Conservation (phyloP, 768 basidiomycete species). For the Collybia sordida region DNA sequence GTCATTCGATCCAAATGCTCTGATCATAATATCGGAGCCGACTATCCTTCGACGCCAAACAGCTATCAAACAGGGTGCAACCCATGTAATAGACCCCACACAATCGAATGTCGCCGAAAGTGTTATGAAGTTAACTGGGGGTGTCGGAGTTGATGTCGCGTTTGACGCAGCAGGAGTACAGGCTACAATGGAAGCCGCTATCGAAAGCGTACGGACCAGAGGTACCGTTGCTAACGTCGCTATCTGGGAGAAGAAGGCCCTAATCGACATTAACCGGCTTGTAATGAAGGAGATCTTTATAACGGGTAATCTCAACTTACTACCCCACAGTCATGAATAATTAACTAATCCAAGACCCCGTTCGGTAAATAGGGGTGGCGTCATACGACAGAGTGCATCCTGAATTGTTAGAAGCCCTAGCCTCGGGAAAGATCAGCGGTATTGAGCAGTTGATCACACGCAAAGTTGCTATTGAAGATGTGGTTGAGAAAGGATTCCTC, state of each 20-base stretch:
- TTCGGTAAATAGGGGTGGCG: conserved; percentile 23
- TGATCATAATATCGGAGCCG: conserved; percentile 41
- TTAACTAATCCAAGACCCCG: background rate
- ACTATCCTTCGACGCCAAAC: conserved; percentile 34
- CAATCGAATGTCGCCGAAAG: conserved; percentile 22
- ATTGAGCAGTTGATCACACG: conserved; percentile 40
- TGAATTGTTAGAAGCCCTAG: conserved; percentile 35
- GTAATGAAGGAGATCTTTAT: conserved; percentile 35
- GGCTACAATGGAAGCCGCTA: conserved; percentile 32
- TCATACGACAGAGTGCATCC: conserved; percentile 37
- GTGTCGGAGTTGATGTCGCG: conserved; percentile 41
- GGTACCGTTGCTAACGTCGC: conserved; percentile 42
- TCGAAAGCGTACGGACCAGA: conserved; percentile 32
- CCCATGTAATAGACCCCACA: conserved; percentile 34
- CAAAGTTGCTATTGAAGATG: conserved; percentile 35
- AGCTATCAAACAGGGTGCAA: conserved; percentile 36
- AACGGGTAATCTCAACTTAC: conserved; percentile 25
- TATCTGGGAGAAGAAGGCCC: conserved; percentile 36
- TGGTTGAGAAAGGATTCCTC: conserved; percentile 39
- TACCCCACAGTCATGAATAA: background rate
- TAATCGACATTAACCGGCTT: conserved; percentile 35
- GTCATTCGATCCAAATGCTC: conserved; percentile 22
- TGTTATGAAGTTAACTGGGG: conserved; percentile 24
- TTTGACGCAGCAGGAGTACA: conserved; percentile 50
- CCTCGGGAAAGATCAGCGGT: conserved; percentile 32